Evolutionary conservation across 2,329 filamentous ascomycete species (phyloP).

Genomic region (Cladosporium phlei): DNA sequence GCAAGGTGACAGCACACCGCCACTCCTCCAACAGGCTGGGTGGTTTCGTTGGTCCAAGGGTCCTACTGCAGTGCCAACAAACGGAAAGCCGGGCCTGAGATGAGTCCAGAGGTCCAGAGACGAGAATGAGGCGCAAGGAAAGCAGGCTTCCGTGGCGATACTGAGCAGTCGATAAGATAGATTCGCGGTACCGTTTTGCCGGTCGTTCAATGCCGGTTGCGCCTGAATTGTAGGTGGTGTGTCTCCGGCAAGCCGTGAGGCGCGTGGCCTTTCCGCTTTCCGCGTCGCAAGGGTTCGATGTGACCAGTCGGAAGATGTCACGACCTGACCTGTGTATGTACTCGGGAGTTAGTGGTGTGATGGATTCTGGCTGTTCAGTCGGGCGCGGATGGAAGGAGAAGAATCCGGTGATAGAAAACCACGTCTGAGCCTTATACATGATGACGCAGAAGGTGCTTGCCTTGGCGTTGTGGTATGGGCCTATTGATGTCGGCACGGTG

Average conservation of each 20-base stretch:
- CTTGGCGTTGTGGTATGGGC: background rate
- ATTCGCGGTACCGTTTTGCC: conserved; percentile 8
- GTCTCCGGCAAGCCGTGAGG: conserved; percentile 8
- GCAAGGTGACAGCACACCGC: conserved; percentile 13
- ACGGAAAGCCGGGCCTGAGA: conserved; percentile 8
- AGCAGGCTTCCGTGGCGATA: conserved; percentile 10
- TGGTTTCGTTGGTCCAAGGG: conserved; percentile 11
- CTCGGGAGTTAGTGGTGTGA: background rate
- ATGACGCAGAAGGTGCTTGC: no score
- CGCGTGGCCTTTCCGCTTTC: conserved; percentile 9
- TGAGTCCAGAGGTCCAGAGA: conserved; percentile 1
- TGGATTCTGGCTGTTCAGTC: background rate
- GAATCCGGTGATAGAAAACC: background rate
- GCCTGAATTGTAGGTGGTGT: conserved; percentile 3
- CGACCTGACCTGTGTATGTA: background rate
- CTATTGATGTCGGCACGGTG: no score
- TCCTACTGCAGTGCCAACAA: conserved; percentile 8
- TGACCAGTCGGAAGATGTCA: background rate
- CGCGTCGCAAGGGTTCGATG: conserved; percentile 12
- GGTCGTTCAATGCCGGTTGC: conserved; percentile 9
- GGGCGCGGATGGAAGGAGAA: background rate
- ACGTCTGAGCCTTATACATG: no score
- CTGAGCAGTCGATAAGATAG: conserved; percentile 11
- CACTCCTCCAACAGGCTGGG: conserved; percentile 6
- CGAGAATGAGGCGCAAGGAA: conserved; percentile 10